Conservation (phyloP, 768 basidiomycete genomes). For the Suillus clintonianus region DNA sequence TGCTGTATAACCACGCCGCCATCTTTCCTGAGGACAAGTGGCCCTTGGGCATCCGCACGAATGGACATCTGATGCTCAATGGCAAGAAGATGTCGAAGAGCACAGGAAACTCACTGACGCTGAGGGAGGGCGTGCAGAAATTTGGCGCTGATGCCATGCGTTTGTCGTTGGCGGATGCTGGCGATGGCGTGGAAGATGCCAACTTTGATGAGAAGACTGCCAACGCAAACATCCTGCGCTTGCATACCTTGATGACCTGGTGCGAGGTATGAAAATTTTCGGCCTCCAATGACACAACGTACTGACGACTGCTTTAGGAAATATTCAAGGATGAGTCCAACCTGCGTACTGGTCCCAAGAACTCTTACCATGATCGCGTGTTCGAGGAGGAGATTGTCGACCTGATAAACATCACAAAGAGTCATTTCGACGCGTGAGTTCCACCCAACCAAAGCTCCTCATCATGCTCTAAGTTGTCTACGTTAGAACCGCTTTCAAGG, state of each 20-base stretch:
- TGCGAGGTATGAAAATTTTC: constrained; percentile 66
- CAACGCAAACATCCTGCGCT: constrained; percentile 91
- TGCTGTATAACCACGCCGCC: constrained; percentile 93
- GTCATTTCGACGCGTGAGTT: constrained; percentile 79
- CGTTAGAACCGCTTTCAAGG: constrained; percentile 88
- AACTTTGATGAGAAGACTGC: constrained; percentile 99
- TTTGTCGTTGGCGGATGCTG: constrained; percentile 91
- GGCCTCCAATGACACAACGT: neutral
- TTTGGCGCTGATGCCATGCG: constrained; percentile 97
- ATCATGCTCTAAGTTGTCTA: neutral
- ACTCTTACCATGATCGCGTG: constrained; percentile 81
- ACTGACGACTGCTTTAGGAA: constrained; percentile 53
- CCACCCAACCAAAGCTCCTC: neutral
- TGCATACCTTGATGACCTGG: constrained; percentile 91
- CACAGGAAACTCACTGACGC: constrained; percentile 92
- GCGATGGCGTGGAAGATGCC: constrained; percentile 96
- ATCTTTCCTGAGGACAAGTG: constrained; percentile 86
- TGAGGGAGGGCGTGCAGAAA: constrained; percentile 86
- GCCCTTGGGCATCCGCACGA: constrained; percentile 91
- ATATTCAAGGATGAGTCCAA: constrained; percentile 70
- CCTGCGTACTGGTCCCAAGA: constrained; percentile 71
- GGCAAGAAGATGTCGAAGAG: constrained; percentile 99
- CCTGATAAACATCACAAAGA: constrained; percentile 79
- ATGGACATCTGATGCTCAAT: constrained; percentile 96
- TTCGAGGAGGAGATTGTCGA: constrained; percentile 92